Evolutionary conservation across 768 basidiomycete genomes (phyloP).

Genomic region (Lactifluus volemus): DNA sequence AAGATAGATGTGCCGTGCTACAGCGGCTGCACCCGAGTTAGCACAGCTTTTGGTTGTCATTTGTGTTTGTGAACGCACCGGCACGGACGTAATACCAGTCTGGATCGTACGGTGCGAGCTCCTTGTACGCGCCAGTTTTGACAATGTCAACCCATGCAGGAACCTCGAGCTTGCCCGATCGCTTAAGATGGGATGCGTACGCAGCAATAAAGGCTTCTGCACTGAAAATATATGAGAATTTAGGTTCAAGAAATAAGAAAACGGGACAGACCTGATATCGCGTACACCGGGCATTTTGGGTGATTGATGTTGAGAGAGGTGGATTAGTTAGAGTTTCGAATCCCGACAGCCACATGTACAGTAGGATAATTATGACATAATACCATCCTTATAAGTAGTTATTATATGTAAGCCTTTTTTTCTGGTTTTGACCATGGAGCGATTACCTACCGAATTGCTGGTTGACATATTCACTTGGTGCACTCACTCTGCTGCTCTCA

Average conservation of each 20-base stretch:
- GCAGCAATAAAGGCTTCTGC: slow-evolving; percentile 91
- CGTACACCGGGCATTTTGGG: slow-evolving; percentile 39
- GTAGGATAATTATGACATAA: slow-evolving; percentile 12
- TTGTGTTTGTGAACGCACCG: slow-evolving; percentile 46
- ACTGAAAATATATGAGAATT: slow-evolving; percentile 34
- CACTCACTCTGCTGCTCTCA: slow-evolving; percentile 29
- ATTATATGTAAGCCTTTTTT: too few relatives aligned
- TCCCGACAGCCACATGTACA: slow-evolving; percentile 18
- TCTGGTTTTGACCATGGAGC: too few relatives aligned
- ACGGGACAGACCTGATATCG: slow-evolving; percentile 34
- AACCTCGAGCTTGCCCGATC: slow-evolving; percentile 98
- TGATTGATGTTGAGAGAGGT: slow-evolving; percentile 1
- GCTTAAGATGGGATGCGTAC: slow-evolving; percentile 94
- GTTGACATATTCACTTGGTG: slow-evolving; percentile 47
- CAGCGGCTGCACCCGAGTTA: slow-evolving; percentile 53
- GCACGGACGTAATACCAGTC: slow-evolving; percentile 99
- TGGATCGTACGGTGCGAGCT: slow-evolving; percentile 97
- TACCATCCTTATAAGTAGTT: neutral
- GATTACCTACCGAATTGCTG: slow-evolving; percentile 53
- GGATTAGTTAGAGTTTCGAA: slow-evolving; percentile 14
- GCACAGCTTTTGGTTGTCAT: neutral
- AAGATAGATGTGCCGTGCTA: slow-evolving; percentile 99
- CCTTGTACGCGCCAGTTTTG: slow-evolving; percentile 96
- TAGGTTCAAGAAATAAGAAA: neutral
- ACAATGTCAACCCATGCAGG: slow-evolving; percentile 98